These are phyloP conservation scores for Leptodermis oblonga DNA, from an alignment of 257 asterid species.

Conservation along the genomic window DNA sequence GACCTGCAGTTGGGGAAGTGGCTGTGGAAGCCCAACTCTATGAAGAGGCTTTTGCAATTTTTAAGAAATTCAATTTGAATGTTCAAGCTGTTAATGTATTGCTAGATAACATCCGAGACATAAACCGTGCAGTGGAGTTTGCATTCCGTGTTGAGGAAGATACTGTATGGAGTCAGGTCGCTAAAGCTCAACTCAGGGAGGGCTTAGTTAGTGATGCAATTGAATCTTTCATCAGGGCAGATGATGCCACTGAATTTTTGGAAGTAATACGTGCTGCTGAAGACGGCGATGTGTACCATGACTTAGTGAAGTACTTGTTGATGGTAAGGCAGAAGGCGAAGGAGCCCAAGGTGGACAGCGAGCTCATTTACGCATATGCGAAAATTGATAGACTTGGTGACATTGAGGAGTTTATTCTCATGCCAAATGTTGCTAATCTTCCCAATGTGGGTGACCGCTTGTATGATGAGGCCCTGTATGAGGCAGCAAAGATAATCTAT, in stretches of 20 bases:
- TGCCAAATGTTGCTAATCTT: conserved; percentile 99
- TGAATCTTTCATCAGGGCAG: conserved; percentile 97
- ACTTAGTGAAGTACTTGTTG: conserved; percentile 88
- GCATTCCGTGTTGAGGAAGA: conserved; percentile 99
- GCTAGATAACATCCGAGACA: conserved; percentile 81
- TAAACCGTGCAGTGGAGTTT: conserved; percentile 94
- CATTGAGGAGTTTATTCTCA: conserved; percentile 91
- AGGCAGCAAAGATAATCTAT: conserved; percentile 95
- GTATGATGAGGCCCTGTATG: conserved; percentile 90
- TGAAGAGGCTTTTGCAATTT: conserved; percentile 95
- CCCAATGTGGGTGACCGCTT: conserved; percentile 98
- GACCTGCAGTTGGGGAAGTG: conserved; percentile 99
- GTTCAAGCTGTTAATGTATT: conserved; percentile 97
- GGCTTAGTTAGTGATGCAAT: conserved; percentile 98
- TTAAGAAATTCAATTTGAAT: conserved; percentile 95
- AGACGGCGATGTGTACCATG: conserved; percentile 87
- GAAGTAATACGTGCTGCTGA: conserved; percentile 89
- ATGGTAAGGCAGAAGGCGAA: conserved; percentile 96
- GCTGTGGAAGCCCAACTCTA: conserved; percentile 92
- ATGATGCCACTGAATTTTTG: conserved; percentile 79
- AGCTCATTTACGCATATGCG: conserved; percentile 96
- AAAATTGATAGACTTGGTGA: conserved; percentile 93
- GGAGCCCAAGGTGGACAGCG: conserved; percentile 98
- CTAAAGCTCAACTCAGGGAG: conserved; percentile 94
- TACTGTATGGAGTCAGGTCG: conserved; percentile 99